phyloP scores from a whole-genome alignment of 768 basidiomycete genomes.

The Hortiboletus campestris region DNA sequence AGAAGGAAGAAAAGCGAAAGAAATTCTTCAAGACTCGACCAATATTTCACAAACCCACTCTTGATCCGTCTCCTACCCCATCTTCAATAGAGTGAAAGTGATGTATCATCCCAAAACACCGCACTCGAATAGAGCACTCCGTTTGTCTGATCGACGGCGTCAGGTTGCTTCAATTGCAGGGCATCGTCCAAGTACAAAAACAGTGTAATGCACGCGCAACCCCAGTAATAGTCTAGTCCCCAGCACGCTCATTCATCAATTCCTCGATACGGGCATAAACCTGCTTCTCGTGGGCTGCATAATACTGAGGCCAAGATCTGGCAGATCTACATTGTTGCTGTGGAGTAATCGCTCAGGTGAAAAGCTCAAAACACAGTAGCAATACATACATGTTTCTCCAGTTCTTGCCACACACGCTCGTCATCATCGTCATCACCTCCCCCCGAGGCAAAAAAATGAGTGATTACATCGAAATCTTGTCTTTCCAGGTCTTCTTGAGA shows the following conservation, averaged over 20 bases:
- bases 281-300: constrained; percentile 40
- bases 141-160: background rate
- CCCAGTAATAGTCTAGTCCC: constrained; percentile 4
- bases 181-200: constrained; percentile 3
- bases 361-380: background rate
- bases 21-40: constrained; percentile 79
- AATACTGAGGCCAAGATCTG: constrained; percentile 51
- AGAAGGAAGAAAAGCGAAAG: constrained; percentile 67
- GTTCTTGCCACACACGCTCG: constrained; percentile 50
- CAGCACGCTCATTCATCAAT: constrained; percentile 20
- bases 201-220: background rate
- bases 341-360: background rate
- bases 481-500: constrained; percentile 16
- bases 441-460: constrained; percentile 53
- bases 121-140: constrained; percentile 15
- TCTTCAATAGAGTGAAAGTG: constrained; percentile 19
- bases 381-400: constrained; percentile 45
- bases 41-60: constrained; percentile 33
- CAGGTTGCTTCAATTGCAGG: background rate
- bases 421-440: constrained; percentile 47
- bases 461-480: constrained; percentile 51
- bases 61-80: constrained; percentile 12
- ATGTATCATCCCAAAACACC: constrained; percentile 10
- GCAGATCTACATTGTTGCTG: constrained; percentile 44
- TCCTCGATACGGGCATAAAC: constrained; percentile 43